Evolutionary conservation across 2,329 filamentous ascomycete genomes (phyloP), one percentile per base, ranked within the genome.

Genomic region (Fusarium compactum): DNA sequence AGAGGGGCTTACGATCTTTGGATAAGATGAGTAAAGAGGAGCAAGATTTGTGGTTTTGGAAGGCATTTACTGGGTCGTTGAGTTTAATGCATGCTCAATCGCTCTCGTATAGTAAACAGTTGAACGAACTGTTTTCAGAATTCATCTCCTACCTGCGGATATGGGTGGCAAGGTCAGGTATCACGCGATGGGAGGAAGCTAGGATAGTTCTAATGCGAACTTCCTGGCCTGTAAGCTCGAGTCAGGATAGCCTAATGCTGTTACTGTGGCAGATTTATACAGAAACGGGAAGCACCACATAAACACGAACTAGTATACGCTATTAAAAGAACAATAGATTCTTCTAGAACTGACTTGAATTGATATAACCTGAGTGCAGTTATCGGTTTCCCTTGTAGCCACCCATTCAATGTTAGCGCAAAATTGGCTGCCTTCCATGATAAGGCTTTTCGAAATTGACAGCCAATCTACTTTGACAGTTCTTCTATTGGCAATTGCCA

Each of bases 71-170:
- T 7, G 34, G 18, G 5, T 38, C 34, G 9, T 6, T 38, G 18
- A 38, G 34, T 38, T 1, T 38, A 0, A 6, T 38, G 9, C 34
- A 38, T 38, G 34, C 34, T n/a, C 34, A 38, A 5, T 38, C 34
- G 4, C 34, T n/a, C 0, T n/a, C 34, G 18, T 11, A 11, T n/a
- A 38, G 9, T n/a, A 38, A 38, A 11, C 34, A 38, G 34, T 7
- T 38, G 9, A 7, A 4, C 34, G 5, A 38, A 4, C 5, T 38
- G 34, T n/a, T 38, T 38, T 6, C 3, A 2, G 16, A n/a, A 2
- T 38, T 38, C 2, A 11, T 3, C 4, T 38, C 5, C 0, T n/a
- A 38, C 9, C 3, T 38, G 5, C 34, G 16, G 5, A 11, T n/a
- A 11, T n/a, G 34, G 34, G 34, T 7, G 16, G 16, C 5, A 0